Percentiles rank a stretch among this genome's conserved stretches.
These are phyloP conservation scores for Cyclotella atomus DNA, from an alignment of 108 stramenopile species.

Conservation along the genomic window DNA sequence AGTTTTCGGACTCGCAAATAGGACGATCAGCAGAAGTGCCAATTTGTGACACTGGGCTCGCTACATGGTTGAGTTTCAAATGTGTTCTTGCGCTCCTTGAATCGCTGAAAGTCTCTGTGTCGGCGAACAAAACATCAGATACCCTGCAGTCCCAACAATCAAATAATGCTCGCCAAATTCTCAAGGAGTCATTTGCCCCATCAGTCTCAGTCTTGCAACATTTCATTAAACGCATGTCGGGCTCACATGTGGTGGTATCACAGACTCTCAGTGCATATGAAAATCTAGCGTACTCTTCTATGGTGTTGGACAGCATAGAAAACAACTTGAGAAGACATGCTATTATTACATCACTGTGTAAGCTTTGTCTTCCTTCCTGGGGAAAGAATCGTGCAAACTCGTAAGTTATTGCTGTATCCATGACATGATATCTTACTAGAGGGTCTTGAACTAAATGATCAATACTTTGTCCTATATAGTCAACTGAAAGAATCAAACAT, in stretches of 20 bases:
- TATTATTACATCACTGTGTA: slow-evolving; percentile 79
- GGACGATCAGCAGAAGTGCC: slow-evolving; percentile 30
- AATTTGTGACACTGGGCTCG: slow-evolving; percentile 42
- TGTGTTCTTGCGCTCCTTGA: slow-evolving; percentile 36
- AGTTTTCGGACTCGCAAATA: slow-evolving; percentile 25
- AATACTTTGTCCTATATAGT: slow-evolving; percentile 5
- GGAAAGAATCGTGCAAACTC: slow-evolving; percentile 66
- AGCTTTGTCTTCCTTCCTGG: slow-evolving; percentile 88
- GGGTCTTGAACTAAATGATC: too few species aligned
- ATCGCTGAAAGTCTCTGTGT: slow-evolving; percentile 29
- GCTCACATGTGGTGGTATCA: slow-evolving; percentile 63
- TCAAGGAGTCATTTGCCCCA: slow-evolving; percentile 74
- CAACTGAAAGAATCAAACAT: slow-evolving; percentile 75
- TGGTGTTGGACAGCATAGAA: slow-evolving; percentile 33
- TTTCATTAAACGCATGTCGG: slow-evolving; percentile 80
- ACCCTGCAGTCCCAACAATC: slow-evolving; percentile 1
- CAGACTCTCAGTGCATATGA: slow-evolving; percentile 62
- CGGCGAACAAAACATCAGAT: slow-evolving; percentile 4
- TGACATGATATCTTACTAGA: neutral
- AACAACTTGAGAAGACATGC: slow-evolving; percentile 63
- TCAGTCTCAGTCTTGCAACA: slow-evolving; percentile 81
- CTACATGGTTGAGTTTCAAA: slow-evolving; percentile 53
- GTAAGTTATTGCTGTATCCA: slow-evolving; percentile 18
- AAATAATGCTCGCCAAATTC: slow-evolving; percentile 9
- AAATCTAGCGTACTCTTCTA: slow-evolving; percentile 55